Conservation (phyloP, 805 yeast species). For the Soucietia sequanensis region DNA sequence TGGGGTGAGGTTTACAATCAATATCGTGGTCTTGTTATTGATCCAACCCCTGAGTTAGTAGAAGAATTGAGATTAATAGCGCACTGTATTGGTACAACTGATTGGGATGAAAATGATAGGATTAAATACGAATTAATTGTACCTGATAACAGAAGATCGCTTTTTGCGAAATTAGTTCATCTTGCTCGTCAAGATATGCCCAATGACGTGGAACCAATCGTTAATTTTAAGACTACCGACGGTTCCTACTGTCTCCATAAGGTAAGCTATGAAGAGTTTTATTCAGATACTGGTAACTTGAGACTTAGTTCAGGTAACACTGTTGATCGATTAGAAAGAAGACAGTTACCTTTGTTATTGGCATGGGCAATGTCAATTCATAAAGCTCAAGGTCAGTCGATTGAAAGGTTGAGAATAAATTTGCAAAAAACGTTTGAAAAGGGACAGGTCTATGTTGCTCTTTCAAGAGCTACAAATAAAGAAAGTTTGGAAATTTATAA, state of each 20-base stretch:
- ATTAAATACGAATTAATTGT: slow-evolving; percentile 13
- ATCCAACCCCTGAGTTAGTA: slow-evolving; percentile 17
- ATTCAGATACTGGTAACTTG: slow-evolving; percentile 23
- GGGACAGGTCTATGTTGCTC: slow-evolving; percentile 83
- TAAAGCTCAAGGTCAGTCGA: slow-evolving; percentile 83
- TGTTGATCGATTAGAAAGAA: slow-evolving; percentile 37
- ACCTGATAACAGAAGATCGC: slow-evolving; percentile 24
- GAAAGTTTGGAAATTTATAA: slow-evolving; percentile 65
- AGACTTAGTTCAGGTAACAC: slow-evolving; percentile 34
- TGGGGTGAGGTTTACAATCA: slow-evolving; percentile 16
- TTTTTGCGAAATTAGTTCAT: slow-evolving; percentile 17
- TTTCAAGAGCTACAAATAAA: slow-evolving; percentile 72
- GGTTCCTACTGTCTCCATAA: slow-evolving; percentile 27
- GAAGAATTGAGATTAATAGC: slow-evolving; percentile 23
- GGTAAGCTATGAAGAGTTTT: slow-evolving; percentile 35
- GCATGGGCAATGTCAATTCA: slow-evolving; percentile 87
- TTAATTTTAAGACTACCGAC: slow-evolving; percentile 39
- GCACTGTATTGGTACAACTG: slow-evolving; percentile 20
- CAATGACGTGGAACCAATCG: slow-evolving; percentile 40
- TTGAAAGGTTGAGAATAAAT: slow-evolving; percentile 68
- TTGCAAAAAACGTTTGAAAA: slow-evolving; percentile 66
- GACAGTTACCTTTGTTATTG: slow-evolving; percentile 66
- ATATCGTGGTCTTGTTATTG: slow-evolving; percentile 7
- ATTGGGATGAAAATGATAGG: slow-evolving; percentile 17
- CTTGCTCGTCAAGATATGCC: slow-evolving; percentile 20